Percentiles rank a stretch among this genome's conserved stretches.
Evolutionary conservation across 2,329 filamentous ascomycete genomes (phyloP).

Genomic region (Furcasterigmium sp.): DNA sequence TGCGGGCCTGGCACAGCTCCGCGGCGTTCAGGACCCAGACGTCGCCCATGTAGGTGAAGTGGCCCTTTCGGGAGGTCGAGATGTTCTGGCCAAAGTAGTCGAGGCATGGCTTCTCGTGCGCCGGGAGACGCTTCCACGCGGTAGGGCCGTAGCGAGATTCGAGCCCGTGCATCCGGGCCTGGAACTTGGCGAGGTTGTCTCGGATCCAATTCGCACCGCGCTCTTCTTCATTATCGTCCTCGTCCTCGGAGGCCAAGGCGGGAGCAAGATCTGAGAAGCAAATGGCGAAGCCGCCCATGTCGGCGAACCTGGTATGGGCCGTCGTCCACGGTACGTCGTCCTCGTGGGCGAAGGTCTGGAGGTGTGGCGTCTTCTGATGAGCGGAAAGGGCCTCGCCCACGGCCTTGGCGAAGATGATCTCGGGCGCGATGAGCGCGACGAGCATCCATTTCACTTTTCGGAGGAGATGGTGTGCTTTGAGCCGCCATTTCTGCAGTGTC

Average conservation of each 20-base stretch:
- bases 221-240: too few relatives aligned
- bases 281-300: constrained; percentile 11
- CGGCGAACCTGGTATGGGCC: constrained; percentile 9
- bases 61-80: background rate
- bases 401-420: background rate
- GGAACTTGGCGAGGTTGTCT: too few relatives aligned
- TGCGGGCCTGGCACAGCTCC: background rate
- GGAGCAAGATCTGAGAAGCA: too few relatives aligned
- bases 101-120: background rate
- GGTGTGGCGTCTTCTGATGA: background rate
- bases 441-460: background rate
- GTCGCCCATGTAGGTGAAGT: background rate
- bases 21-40: background rate
- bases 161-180: too few relatives aligned
- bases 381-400: too few relatives aligned
- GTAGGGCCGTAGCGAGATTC: background rate
- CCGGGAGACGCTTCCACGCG: background rate
- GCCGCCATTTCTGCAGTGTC: constrained; percentile 2
- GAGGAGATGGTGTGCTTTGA: background rate
- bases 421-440: background rate
- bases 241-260: too few relatives aligned
- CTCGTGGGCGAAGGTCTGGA: background rate
- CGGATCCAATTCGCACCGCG: too few relatives aligned
- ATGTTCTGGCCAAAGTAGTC: too few relatives aligned
- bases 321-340: constrained; percentile 10